phyloP scores from a whole-genome alignment of 2,329 filamentous ascomycete genomes.

The Colletotrichum echinochloae region DNA sequence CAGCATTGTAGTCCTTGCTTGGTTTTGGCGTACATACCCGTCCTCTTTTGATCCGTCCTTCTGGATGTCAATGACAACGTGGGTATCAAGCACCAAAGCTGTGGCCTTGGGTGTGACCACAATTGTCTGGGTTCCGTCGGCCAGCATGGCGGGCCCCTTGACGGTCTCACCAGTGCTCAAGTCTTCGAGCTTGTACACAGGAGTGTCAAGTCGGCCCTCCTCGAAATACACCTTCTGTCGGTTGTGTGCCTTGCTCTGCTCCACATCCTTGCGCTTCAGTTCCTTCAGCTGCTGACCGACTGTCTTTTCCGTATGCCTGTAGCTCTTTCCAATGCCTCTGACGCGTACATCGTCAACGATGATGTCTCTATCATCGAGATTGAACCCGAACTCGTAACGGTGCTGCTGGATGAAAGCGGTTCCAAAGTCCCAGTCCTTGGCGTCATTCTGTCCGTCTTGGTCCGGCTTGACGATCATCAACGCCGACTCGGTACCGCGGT shows the following conservation, averaged over 20 bases:
- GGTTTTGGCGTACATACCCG: slow-evolving; percentile 42
- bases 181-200: slow-evolving; percentile 84
- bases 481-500: slow-evolving; percentile 89
- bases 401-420: slow-evolving; percentile 89
- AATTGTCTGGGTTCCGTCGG: slow-evolving; percentile 91
- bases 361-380: slow-evolving; percentile 83
- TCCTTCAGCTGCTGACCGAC: slow-evolving; percentile 85
- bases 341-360: slow-evolving; percentile 92
- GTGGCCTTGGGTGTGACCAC: slow-evolving; percentile 84
- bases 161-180: slow-evolving; percentile 79
- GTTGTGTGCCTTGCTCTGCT: slow-evolving; percentile 72
- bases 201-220: slow-evolving; percentile 80
- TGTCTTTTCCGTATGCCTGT: slow-evolving; percentile 81
- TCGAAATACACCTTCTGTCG: slow-evolving; percentile 82
- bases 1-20: slow-evolving; percentile 34
- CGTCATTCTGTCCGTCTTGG: slow-evolving; percentile 68
- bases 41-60: slow-evolving; percentile 57
- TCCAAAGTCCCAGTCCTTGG: slow-evolving; percentile 82
- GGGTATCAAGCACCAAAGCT: slow-evolving; percentile 84
- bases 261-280: slow-evolving; percentile 69
- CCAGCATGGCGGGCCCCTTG: slow-evolving; percentile 85
- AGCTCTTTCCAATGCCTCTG: slow-evolving; percentile 89
- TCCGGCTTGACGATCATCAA: slow-evolving; percentile 87
- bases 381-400: slow-evolving; percentile 93
- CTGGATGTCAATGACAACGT: slow-evolving; percentile 88